Evolutionary conservation across 768 basidiomycete species (phyloP).

Genomic region (Megacollybia marginata): DNA sequence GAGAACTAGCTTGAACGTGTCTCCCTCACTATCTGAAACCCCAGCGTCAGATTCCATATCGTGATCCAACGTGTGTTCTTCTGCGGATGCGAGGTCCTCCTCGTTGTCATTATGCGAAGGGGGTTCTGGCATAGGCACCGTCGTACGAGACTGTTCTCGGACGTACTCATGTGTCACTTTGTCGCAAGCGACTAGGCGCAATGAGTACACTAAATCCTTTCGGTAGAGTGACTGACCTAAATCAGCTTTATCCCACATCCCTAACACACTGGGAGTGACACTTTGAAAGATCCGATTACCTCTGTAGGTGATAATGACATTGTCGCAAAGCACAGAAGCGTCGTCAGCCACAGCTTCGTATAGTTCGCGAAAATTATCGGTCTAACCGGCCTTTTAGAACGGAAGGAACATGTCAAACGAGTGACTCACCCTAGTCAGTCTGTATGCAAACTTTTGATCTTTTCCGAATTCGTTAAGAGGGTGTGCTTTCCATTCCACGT

Average conservation of each 20-base stretch:
- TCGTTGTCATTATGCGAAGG: constrained; percentile 2
- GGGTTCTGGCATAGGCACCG: constrained; percentile 10
- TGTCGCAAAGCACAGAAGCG: constrained; percentile 38
- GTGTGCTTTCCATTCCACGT: constrained; percentile 61
- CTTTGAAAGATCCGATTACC: constrained; percentile 63
- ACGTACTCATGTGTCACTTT: constrained; percentile 57
- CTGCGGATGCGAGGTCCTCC: constrained; percentile 4
- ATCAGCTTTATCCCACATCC: constrained; percentile 61
- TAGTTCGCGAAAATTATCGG: constrained; percentile 54
- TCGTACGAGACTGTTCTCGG: constrained; percentile 21
- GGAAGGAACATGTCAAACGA: constrained; percentile 1
- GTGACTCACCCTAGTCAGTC: constrained; percentile 48
- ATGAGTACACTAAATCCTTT: neutral
- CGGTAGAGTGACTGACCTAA: constrained; percentile 38
- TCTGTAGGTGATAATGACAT: constrained; percentile 54
- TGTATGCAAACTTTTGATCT: constrained; percentile 40
- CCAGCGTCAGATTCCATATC: constrained; percentile 27
- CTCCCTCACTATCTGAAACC: constrained; percentile 29
- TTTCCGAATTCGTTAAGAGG: constrained; percentile 39
- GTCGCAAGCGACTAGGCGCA: constrained; percentile 54
- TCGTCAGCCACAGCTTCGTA: constrained; percentile 65
- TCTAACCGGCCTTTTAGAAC: constrained; percentile 28
- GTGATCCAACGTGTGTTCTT: constrained; percentile 14
- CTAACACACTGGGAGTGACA: constrained; percentile 56
- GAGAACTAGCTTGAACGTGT: constrained; percentile 59